phyloP scores from a whole-genome alignment of 2,329 filamentous ascomycete species.

The Alternaria metachromatica region DNA sequence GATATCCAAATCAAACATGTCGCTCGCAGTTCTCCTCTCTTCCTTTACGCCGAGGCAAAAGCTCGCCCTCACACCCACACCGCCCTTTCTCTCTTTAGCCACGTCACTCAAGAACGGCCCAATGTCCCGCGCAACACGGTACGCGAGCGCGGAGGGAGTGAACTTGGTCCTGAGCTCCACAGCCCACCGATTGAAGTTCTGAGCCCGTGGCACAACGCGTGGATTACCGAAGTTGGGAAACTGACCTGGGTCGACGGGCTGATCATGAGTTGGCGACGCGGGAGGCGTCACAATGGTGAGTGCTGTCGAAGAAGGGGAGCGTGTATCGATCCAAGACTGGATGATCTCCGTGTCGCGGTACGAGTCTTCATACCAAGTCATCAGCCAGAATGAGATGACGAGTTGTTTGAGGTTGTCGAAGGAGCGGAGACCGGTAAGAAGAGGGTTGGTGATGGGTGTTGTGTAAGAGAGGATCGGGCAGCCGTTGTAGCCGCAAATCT shows the following conservation, averaged over 20 bases:
- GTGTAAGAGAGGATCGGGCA: constrained; percentile 49
- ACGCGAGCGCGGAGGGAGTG: constrained; percentile 50
- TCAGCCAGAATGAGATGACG: constrained; percentile 52
- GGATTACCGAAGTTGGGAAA: constrained; percentile 31
- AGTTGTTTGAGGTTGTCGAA: constrained; percentile 53
- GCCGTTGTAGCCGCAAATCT: constrained; percentile 57
- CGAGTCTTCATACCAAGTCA: constrained; percentile 49
- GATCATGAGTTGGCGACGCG: constrained; percentile 25
- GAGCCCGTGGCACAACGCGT: constrained; percentile 16
- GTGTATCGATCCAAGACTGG: constrained; percentile 52
- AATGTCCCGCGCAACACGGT: constrained; percentile 49
- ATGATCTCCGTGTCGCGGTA: constrained; percentile 54
- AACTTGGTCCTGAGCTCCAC: constrained; percentile 50
- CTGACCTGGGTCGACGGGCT: constrained; percentile 35
- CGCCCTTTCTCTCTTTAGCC: constrained; percentile 50
- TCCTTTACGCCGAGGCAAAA: constrained; percentile 51
- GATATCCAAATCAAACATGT: constrained; percentile 57
- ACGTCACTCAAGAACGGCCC: constrained; percentile 49
- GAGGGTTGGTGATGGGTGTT: constrained; percentile 47
- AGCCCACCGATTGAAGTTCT: constrained; percentile 51
- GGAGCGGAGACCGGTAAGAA: constrained; percentile 50
- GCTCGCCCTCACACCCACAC: constrained; percentile 54
- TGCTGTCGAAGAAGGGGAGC: constrained; percentile 49
- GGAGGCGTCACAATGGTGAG: constrained; percentile 46
- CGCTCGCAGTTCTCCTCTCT: constrained; percentile 34